phyloP scores from a whole-genome alignment of 345 rosid genomes.

The Camelina neglecta region DNA sequence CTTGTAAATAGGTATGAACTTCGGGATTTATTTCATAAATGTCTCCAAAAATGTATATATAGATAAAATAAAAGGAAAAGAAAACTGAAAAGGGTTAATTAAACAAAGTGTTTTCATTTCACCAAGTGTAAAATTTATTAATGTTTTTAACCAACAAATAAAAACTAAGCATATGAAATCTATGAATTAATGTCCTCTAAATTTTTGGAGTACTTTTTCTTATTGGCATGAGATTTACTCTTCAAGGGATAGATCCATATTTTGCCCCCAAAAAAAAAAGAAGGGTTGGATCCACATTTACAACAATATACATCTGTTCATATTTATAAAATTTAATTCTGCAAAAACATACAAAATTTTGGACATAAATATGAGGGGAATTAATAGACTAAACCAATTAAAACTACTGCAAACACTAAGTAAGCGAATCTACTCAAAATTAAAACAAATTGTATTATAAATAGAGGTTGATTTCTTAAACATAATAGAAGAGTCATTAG shows the following conservation, averaged over 20 bases:
- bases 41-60: too few relatives aligned
- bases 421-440: background rate
- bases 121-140: background rate
- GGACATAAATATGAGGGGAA: background rate
- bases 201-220: background rate
- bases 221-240: background rate
- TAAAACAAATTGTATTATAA: conserved; percentile 23
- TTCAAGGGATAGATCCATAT: background rate
- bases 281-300: background rate
- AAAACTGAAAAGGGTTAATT: too few relatives aligned
- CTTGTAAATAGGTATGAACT: too few relatives aligned
- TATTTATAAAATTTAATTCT: background rate
- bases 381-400: background rate
- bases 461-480: conserved; percentile 17
- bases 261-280: too few relatives aligned
- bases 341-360: background rate
- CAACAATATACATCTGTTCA: background rate
- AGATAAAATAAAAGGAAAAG: too few relatives aligned
- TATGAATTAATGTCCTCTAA: background rate
- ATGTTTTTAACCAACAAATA: background rate
- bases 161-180: background rate
- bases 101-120: too few relatives aligned
- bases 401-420: background rate
- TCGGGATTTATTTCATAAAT: too few relatives aligned
- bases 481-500: background rate